Conservation (phyloP, 2,329 filamentous ascomycete species). For the Metarhizium album region DNA sequence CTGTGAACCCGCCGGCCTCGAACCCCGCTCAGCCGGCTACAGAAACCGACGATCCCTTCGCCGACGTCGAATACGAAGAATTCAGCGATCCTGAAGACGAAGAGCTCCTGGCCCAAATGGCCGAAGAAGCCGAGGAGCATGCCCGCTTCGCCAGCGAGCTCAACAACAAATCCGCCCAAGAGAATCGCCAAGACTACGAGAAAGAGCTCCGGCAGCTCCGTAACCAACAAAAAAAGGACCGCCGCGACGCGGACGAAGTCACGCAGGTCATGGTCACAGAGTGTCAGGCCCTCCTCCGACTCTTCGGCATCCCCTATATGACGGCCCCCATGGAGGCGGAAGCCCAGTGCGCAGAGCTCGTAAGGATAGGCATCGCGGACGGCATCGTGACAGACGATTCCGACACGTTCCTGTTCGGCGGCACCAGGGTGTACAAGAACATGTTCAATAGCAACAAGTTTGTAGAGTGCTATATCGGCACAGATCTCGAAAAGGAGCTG, state of each 20-base stretch:
- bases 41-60: constrained; percentile 31
- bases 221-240: constrained; percentile 92
- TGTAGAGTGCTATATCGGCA: constrained; percentile 85
- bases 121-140: constrained; percentile 86
- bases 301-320: constrained; percentile 93
- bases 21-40: not conserved
- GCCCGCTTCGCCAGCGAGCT: constrained; percentile 82
- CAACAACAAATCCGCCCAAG: constrained; percentile 59
- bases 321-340: constrained; percentile 99
- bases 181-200: constrained; percentile 74
- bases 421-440: constrained; percentile 95
- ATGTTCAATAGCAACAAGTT: constrained; percentile 99
- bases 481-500: constrained; percentile 81
- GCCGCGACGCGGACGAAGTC: constrained; percentile 91
- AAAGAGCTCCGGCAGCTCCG: constrained; percentile 76
- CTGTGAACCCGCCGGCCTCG: not conserved
- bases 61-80: constrained; percentile 57
- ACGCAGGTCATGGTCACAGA: constrained; percentile 93
- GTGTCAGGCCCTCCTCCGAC: constrained; percentile 77
- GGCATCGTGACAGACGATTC: constrained; percentile 97
- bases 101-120: constrained; percentile 76
- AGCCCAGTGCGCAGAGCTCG: constrained; percentile 90
- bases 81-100: constrained; percentile 87
- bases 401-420: constrained; percentile 93
- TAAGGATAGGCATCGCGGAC: constrained; percentile 77